These are phyloP conservation scores for Megacollybia marginata DNA, from an alignment of 768 basidiomycete genomes.

Conservation along the genomic window DNA sequence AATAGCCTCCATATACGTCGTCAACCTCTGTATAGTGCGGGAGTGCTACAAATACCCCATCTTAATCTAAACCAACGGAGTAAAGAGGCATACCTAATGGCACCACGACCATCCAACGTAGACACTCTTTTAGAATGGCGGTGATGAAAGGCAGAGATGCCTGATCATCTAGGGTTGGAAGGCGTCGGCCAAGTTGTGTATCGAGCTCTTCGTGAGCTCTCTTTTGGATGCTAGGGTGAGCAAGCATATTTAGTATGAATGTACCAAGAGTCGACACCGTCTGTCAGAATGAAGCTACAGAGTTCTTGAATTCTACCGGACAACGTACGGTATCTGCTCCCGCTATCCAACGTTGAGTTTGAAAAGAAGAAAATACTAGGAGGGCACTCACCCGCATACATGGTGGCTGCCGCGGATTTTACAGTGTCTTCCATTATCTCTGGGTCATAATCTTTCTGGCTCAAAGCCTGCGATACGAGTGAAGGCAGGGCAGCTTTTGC, in stretches of 20 bases:
- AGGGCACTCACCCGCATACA: no score
- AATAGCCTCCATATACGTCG: neutral
- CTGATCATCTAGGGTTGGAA: slow-evolving; percentile 14
- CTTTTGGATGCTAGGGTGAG: slow-evolving; percentile 13
- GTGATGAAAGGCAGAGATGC: slow-evolving; percentile 10
- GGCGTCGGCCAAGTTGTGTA: slow-evolving; percentile 6
- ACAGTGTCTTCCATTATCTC: no score
- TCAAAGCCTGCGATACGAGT: no score
- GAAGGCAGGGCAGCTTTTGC: no score
- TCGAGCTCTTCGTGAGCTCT: slow-evolving; percentile 19
- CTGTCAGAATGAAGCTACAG: neutral
- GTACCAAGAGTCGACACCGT: slow-evolving; percentile 7
- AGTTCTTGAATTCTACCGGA: neutral
- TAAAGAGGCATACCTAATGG: slow-evolving; percentile 11
- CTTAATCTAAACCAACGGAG: slow-evolving; percentile 12
- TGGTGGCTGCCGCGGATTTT: no score
- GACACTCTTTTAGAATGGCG: slow-evolving; percentile 12
- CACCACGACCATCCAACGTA: slow-evolving; percentile 7
- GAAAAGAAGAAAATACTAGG: no score
- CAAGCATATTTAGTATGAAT: slow-evolving; percentile 16
- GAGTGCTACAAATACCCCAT: slow-evolving; percentile 2
- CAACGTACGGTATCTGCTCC: no score
- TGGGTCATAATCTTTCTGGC: no score
- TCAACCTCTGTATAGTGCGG: neutral
- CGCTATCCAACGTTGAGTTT: no score